These are phyloP conservation scores for Yamadazyma siamensis DNA, from an alignment of 1,139 yeast species.

Conservation along the genomic window DNA sequence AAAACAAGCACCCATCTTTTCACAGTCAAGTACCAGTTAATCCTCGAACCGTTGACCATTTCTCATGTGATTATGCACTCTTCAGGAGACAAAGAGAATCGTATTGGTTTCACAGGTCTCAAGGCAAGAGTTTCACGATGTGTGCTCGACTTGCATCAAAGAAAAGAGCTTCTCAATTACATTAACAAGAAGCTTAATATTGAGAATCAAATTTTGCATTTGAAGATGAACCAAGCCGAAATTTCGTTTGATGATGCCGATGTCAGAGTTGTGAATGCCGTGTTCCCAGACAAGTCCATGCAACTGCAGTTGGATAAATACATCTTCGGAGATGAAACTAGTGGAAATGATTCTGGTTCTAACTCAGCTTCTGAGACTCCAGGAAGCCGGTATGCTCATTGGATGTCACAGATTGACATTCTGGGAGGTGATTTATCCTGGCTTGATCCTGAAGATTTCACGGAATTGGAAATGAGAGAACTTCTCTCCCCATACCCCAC, in stretches of 20 bases:
- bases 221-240: constrained; percentile 77
- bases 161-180: constrained; percentile 65
- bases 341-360: constrained; percentile 5
- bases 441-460: constrained; percentile 80
- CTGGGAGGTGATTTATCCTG: constrained; percentile 56
- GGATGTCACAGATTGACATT: constrained; percentile 27
- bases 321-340: constrained; percentile 23
- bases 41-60: constrained; percentile 68
- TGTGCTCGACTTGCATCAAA: constrained; percentile 75
- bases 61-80: constrained; percentile 70
- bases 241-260: constrained; percentile 71
- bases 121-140: constrained; percentile 70
- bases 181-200: constrained; percentile 56
- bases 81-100: constrained; percentile 39
- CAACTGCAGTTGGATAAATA: constrained; percentile 41
- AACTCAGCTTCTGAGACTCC: background rate
- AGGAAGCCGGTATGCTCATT: constrained; percentile 10
- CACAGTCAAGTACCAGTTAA: constrained; percentile 77
- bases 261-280: constrained; percentile 65
- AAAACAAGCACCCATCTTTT: constrained; percentile 77
- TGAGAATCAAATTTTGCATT: constrained; percentile 50
- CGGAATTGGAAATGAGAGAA: constrained; percentile 62
- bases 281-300: constrained; percentile 56
- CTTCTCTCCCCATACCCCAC: constrained; percentile 50
- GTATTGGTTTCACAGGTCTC: constrained; percentile 68